Evolutionary conservation across 192 early-diverging fungal genomes (phyloP), one percentile per base, ranked within the genome.

Genomic region (Mortierella antarctica): DNA sequence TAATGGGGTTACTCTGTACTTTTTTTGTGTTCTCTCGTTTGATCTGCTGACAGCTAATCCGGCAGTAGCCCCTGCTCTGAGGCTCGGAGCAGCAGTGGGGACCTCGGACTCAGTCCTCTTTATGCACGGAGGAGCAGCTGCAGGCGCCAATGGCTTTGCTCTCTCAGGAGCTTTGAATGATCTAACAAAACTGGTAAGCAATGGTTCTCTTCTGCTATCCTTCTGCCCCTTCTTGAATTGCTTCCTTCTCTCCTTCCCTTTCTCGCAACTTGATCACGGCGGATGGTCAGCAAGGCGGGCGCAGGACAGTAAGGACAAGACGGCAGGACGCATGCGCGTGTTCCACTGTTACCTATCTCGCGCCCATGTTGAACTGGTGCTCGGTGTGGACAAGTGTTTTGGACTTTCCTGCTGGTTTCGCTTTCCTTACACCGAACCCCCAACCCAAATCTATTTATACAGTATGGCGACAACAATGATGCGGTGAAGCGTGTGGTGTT

Each of bases 121-220:
- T 68, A 41, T 72, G 6, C 77, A 80, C 23, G 77, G 77, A 50
- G 77, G 77, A 15, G 60, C 61, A 15, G 44, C 53, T 10, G 77
- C 53, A 48, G 65, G 65, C 31, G 5, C 58, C 15, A 72, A 68
- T 67, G 77, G 77, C 7, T 54, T 57, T 18, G 46, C 70, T 13
- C 62, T 52, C 13, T 41, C 77, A 15, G 55, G 53, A 10, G 70
- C 68, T 21, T 60, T 80, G 12, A 72, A 80, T 61, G 77, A 80
- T 64, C 70, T 80, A 13, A 62, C 55, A 20, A 80, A 80, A 18
- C 53, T 80, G 77, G 77, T 72, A 80, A 67, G 62, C 18, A 58
- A 62, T 31, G 31, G 31, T 17, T 31, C 31, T 50, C 62, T 20
- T 12, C 7, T 71, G 2, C 56, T 57, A 1, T 63, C 47, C 13